A percentile compares a stretch with the other conserved stretches of the same genome.
Evolutionary conservation across 441 rosid species (phyloP).

Genomic region (Populus hybrid): DNA sequence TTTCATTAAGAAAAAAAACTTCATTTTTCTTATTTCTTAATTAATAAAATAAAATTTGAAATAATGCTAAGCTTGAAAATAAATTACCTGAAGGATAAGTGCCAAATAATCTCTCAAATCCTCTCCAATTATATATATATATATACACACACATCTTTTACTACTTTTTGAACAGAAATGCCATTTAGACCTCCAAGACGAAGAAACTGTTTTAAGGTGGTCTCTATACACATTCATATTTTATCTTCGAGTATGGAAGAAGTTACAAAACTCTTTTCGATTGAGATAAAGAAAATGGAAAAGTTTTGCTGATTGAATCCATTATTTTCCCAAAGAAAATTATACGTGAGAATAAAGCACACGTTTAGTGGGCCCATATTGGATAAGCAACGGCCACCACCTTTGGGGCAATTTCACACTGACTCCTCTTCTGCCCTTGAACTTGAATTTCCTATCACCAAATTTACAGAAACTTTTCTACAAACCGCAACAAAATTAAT

Average conservation of each 20-base stretch:
- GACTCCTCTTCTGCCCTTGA: constrained; percentile 14
- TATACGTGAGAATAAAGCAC: constrained; percentile 21
- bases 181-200: too few relatives aligned
- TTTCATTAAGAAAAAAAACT: too few relatives aligned
- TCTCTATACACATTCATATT: background rate
- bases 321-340: background rate
- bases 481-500: too few relatives aligned
- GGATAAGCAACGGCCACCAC: constrained; percentile 7
- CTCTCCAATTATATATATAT: too few relatives aligned
- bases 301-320: background rate
- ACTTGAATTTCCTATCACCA: constrained; percentile 9
- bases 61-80: too few relatives aligned
- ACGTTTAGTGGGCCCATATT: constrained; percentile 30
- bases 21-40: too few relatives aligned
- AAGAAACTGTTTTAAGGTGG: background rate
- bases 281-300: background rate
- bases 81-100: too few relatives aligned
- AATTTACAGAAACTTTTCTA: constrained; percentile 8
- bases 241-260: background rate
- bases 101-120: too few relatives aligned
- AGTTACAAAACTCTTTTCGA: background rate
- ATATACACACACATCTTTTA: too few relatives aligned
- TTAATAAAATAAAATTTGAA: too few relatives aligned
- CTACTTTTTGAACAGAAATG: too few relatives aligned
- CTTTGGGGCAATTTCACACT: constrained; percentile 16